A percentile compares a stretch with the other conserved stretches of the same genome.
Conservation (phyloP, 2,329 filamentous ascomycete species). For the Fusarium lyarnte region DNA sequence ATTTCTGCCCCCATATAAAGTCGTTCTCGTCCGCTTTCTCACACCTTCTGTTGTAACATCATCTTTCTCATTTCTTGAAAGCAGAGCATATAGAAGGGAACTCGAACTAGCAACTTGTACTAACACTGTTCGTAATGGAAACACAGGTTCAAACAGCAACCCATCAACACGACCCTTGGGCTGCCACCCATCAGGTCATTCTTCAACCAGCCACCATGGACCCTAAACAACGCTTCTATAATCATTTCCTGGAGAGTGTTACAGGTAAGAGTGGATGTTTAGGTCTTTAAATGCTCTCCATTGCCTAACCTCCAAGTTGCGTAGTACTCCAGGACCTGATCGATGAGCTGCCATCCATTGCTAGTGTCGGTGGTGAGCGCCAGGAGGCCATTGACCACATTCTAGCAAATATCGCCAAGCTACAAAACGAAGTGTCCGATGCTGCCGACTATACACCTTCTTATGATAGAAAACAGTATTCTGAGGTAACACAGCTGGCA, state of each 20-base stretch:
- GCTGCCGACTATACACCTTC: conserved; percentile 83
- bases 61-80: neutral
- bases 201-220: conserved; percentile 47
- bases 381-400: conserved; percentile 84
- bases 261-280: conserved; percentile 62
- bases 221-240: conserved; percentile 82
- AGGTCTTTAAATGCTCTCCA: neutral
- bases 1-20: conserved; percentile 2
- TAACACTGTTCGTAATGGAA: conserved; percentile 39
- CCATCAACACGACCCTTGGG: conserved; percentile 32
- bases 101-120: conserved; percentile 8
- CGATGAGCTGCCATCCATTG: conserved; percentile 69
- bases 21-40: neutral
- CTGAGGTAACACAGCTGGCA: conserved; percentile 64
- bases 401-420: conserved; percentile 78
- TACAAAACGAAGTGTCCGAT: conserved; percentile 87
- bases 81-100: neutral
- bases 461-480: conserved; percentile 89
- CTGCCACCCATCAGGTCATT: conserved; percentile 38
- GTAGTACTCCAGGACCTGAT: conserved; percentile 82
- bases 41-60: neutral
- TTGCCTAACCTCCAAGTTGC: conserved; percentile 1
- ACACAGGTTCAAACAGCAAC: conserved; percentile 35
- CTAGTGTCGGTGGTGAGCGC: conserved; percentile 75
- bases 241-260: conserved; percentile 81